phyloP scores from a whole-genome alignment of 169 alveolate genomes.

The Cryptosporidium andersoni region DNA sequence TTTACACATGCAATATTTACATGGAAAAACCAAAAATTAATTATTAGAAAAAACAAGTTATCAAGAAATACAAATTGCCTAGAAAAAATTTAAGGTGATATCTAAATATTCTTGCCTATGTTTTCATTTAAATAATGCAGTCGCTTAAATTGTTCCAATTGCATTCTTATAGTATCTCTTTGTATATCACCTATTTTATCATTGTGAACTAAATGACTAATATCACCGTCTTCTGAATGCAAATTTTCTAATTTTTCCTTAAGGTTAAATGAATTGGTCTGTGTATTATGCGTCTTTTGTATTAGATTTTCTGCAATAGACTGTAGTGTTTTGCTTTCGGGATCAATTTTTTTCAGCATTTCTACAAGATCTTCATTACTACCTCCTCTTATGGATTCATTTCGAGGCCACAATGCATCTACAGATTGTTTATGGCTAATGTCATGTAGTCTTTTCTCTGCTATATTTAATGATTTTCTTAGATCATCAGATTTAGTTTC shows the following conservation, averaged over 20 bases:
- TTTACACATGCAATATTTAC: no score
- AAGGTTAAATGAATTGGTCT: conserved; percentile 15
- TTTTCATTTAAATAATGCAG: conserved; percentile 47
- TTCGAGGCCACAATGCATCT: conserved; percentile 39
- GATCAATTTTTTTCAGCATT: conserved; percentile 47
- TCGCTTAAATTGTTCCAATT: conserved; percentile 58
- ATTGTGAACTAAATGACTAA: conserved; percentile 11
- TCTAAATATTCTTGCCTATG: conserved; percentile 28
- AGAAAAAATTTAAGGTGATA: background rate
- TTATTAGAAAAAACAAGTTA: conserved; percentile 4
- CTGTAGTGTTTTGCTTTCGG: conserved; percentile 61
- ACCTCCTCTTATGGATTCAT: conserved; percentile 20
- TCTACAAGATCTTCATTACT: conserved; percentile 63
- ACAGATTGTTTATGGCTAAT: conserved; percentile 22
- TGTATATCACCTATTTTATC: conserved; percentile 45
- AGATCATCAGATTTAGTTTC: conserved; percentile 22
- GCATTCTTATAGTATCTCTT: conserved; percentile 68
- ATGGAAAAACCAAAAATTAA: background rate
- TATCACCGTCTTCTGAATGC: conserved; percentile 25
- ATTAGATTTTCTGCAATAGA: conserved; percentile 62
- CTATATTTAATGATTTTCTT: conserved; percentile 12
- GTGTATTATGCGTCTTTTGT: conserved; percentile 34
- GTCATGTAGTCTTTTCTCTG: conserved; percentile 17
- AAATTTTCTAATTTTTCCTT: conserved; percentile 27
- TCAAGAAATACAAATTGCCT: background rate